Base-by-base conservation (phyloP, 2,329 filamentous ascomycete species). In the Metarhizium humberi region DNA sequence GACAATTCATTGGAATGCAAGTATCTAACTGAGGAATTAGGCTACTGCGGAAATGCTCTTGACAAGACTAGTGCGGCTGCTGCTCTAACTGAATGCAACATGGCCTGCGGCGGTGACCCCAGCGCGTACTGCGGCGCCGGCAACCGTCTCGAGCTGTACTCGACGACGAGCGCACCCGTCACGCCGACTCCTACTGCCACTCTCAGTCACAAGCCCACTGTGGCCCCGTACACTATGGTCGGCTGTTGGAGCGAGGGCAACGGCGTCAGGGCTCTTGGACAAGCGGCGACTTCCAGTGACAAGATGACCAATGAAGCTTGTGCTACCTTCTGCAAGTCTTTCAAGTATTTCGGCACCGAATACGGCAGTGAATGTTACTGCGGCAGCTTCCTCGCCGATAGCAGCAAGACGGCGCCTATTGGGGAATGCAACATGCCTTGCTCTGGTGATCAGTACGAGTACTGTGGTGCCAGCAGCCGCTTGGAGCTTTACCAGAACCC, bases 21-120 rank as follows among this genome's bases (percentile, higher is more conserved):
- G 49, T 50, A 29, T 34, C 57, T 59, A 45, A 56, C 34, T 32
- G 5, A 7, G 3, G 10, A 42, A 48, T 62, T 50, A 73, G 70
- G 71, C 63, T 79, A 76, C 60, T 80, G 77, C 63, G 77, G 75
- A 38, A 74, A 79, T 60, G 64, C 62, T 4, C 63, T 78, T 10
- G 62, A 62, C 25, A 52, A 60, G 32, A 64, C 62, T 34, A 66
- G 65, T 46, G 55, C 57, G 4, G 62, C 60, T 7, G 69, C 67
- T 2, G 62, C 66, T 6, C 50, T 69, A 18, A 57, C 55, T 4
- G 64, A 72, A 18, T 72, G 70, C 65, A 67, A 67, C 59, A 71
- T 75, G 65, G 57, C 63, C 16, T 76, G 74, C 59, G 69, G 66
- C n/a, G 74, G 74, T 43, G 69, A 75, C 45, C 54, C 61, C 3